Base-by-base conservation (phyloP, 2,329 filamentous ascomycete genomes). In the Westerdykella sp. region DNA sequence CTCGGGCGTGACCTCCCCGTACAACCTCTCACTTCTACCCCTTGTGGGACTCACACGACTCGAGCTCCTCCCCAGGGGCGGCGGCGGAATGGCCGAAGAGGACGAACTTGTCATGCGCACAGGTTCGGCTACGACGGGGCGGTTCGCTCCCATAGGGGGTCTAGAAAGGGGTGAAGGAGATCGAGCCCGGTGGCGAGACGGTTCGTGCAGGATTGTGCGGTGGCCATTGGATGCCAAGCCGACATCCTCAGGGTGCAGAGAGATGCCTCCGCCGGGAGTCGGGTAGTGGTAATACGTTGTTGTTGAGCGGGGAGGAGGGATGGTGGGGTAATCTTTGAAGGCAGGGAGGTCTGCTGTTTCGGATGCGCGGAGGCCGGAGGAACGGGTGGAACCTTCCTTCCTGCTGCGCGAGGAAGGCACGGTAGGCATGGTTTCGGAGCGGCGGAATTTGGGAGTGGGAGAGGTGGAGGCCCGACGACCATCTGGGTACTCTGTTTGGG, bases 361-460 rank as follows among this genome's bases (percentile, higher is more conserved):
- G n/a, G 60, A 50, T 35, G 57, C 58, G 38, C 65, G 65, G 4
- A 67, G 52, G 18, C 48, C 54, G 6, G 65, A 65, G 6, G 56
- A 45, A 44, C 53, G 60, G 32, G 53, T 16, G 25, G 46, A 45
- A 13, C 52, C 41, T 7, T 59, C 51, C 40, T 63, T 60, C 42
- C 59, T 54, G 41, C 59, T 55, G n/a, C 58, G 51, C 28, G 56
- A 55, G 16, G 57, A 40, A 31, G 52, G 44, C 53, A 62, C 21
- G 45, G 42, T 40, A 3, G 65, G 70, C 70, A 70, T 71, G 1
- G 69, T 73, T 39, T 73, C 63, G 22, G 70, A 61, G 45, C 71
- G 70, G 39, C 56, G 63, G 36, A 72, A 57, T 30, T 44, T 45
- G 18, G 67, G 62, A 4, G 60, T 61, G 41, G 62, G 63, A 39